Evolutionary conservation across 495 filamentous ascomycete genomes (phyloP).

Genomic region (Penicillium daleae): DNA sequence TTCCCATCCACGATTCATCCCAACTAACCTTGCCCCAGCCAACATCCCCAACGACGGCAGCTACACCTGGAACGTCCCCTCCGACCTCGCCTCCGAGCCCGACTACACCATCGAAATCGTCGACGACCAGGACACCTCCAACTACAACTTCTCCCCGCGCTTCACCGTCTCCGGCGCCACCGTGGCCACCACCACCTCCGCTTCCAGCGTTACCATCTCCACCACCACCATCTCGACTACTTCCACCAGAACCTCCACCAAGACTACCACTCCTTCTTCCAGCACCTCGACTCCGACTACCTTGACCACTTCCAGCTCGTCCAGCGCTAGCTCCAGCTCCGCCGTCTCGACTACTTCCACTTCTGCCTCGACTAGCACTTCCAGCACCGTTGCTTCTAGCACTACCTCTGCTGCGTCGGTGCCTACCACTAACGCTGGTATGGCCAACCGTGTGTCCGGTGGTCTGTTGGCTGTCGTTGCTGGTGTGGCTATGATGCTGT

Average conservation of each 20-base stretch:
- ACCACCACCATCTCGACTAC: constrained; percentile 26
- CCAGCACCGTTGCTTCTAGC: constrained; percentile 19
- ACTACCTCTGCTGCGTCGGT: constrained; percentile 20
- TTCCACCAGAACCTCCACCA: constrained; percentile 12
- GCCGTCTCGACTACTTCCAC: constrained; percentile 35
- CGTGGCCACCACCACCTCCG: constrained; percentile 32
- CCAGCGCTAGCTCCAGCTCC: constrained; percentile 35
- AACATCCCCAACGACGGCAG: constrained; percentile 59
- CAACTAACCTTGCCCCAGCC: constrained; percentile 34
- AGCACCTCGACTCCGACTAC: constrained; percentile 11
- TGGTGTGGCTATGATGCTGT: constrained; percentile 40
- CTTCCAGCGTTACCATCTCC: constrained; percentile 42
- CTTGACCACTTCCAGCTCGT: constrained; percentile 27
- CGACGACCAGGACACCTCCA: constrained; percentile 43
- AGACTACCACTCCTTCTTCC: constrained; percentile 5
- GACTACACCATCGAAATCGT: constrained; percentile 66
- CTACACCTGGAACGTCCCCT: constrained; percentile 58
- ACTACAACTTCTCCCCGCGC: constrained; percentile 62
- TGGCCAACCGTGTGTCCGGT: constrained; percentile 42
- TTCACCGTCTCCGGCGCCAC: constrained; percentile 59
- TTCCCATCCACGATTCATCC: no score
- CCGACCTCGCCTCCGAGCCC: constrained; percentile 43
- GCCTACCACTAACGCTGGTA: constrained; percentile 36
- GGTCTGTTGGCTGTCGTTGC: constrained; percentile 44
- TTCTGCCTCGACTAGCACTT: constrained; percentile 24